These are phyloP conservation scores for Takashimella koratensis DNA, from an alignment of 1,284 basidiomycete species.

Conservation along the genomic window DNA sequence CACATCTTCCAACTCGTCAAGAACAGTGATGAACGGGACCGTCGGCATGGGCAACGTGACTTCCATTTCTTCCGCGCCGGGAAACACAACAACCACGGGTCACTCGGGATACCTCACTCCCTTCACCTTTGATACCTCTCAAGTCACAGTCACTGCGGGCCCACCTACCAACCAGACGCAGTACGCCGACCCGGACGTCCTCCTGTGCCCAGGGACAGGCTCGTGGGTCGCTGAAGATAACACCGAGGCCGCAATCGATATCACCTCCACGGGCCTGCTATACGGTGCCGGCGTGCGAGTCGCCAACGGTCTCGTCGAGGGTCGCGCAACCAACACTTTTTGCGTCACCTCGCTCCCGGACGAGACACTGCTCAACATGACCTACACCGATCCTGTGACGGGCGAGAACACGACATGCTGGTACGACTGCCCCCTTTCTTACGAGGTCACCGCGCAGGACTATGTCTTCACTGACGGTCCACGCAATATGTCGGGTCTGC, in stretches of 20 bases:
- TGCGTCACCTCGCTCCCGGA: slow-evolving; percentile 83
- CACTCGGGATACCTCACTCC: slow-evolving; percentile 89
- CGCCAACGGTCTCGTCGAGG: slow-evolving; percentile 80
- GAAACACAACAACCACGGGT: slow-evolving; percentile 65
- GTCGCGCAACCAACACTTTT: slow-evolving; percentile 78
- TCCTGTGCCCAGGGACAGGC: slow-evolving; percentile 72
- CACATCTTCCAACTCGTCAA: slow-evolving; percentile 56
- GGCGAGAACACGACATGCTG: slow-evolving; percentile 69
- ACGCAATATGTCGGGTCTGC: slow-evolving; percentile 57
- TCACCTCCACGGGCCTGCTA: slow-evolving; percentile 65
- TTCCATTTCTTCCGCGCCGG: slow-evolving; percentile 37
- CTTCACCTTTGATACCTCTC: slow-evolving; percentile 61
- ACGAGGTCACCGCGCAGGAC: slow-evolving; percentile 61
- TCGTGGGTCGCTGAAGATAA: slow-evolving; percentile 82
- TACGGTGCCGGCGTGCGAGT: slow-evolving; percentile 68
- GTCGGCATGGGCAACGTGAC: slow-evolving; percentile 65
- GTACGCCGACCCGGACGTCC: slow-evolving; percentile 66
- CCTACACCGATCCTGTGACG: slow-evolving; percentile 71
- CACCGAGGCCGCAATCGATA: slow-evolving; percentile 65
- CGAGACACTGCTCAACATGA: slow-evolving; percentile 71
- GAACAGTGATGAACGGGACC: slow-evolving; percentile 60
- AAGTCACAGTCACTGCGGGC: slow-evolving; percentile 59
- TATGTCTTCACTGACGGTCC: slow-evolving; percentile 70
- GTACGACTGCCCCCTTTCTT: slow-evolving; percentile 67
- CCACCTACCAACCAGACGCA: slow-evolving; percentile 63